Evolutionary conservation across 768 basidiomycete species (phyloP), one percentile per base, ranked within the genome.

Genomic region (Suillus discolor): DNA sequence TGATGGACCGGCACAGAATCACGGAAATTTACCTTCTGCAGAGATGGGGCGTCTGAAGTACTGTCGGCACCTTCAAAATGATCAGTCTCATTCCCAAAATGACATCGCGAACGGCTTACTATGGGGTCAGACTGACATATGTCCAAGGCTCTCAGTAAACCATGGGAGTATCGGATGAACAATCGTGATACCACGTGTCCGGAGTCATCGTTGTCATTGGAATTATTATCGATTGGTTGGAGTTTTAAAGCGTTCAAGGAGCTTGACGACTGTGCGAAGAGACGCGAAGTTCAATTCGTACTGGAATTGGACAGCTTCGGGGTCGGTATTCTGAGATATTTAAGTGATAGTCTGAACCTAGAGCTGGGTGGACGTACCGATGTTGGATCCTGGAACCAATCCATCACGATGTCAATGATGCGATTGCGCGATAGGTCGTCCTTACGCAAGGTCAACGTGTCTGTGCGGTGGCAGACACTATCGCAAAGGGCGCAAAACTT

Each of bases 401-500:
- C 88, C 73, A 90, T 81, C n/a, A 96, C 79, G 39, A 85, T 83
- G 66, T 96, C 92, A 31, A 94, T 80, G 45, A 94, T 85, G 44
- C 83, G 81, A 73, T 93, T 90, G 15, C 93, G 86, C 16, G 87
- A 81, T 62, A 78, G 76, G 66, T 82, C 86, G 70, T 92, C 91
- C 74, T 89, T 92, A 18, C 88, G 88, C 68, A 91, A 74, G 28
- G 83, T 83, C 25, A 93, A 74, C 8, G 82, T 80, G 63, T 90
- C 89, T 4, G 82, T 79, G 28, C 88, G 86, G 47, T 83, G 82
- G 70, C 90, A 88, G 18, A 90, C 82, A 51, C 82, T 84, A 66
- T 92, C 91, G 68, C 87, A 87, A 39, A 96, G 82, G 31, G 79
- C 77, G 70, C 93, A 94, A 71, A 90, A 94, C 71, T 90, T 92